Conservation (phyloP, 805 yeast species). For the Alloascoidea hylecoeti region DNA sequence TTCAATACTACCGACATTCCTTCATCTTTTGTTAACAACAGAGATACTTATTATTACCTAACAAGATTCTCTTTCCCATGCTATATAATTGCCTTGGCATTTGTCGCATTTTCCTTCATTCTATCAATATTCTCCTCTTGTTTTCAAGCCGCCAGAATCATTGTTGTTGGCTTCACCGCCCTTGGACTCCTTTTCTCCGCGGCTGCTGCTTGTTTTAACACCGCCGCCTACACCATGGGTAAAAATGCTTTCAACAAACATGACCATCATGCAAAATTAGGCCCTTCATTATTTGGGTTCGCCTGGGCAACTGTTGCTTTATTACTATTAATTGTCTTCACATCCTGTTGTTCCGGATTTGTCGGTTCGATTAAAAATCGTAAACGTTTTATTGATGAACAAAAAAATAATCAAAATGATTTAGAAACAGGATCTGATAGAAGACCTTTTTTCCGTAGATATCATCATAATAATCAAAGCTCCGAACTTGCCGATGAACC, state of each 20-base stretch:
- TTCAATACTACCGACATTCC: conserved; percentile 48
- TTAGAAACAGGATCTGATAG: background rate
- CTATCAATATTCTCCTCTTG: background rate
- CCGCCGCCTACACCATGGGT: background rate
- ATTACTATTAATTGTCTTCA: background rate
- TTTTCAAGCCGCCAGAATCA: background rate
- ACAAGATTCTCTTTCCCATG: conserved; percentile 60
- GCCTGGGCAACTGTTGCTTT: background rate
- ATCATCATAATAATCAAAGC: background rate
- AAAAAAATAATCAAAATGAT: background rate
- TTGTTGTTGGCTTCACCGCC: background rate
- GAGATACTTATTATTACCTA: conserved; percentile 45
- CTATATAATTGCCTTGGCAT: conserved; percentile 40
- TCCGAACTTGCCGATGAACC: background rate
- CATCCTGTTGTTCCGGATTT: background rate
- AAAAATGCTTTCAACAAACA: background rate
- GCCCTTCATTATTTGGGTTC: background rate
- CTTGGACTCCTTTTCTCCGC: background rate
- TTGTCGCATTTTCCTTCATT: conserved; percentile 32
- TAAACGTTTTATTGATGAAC: background rate
- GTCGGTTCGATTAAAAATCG: background rate
- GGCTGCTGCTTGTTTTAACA: background rate
- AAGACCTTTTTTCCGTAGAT: background rate
- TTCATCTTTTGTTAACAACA: conserved; percentile 27
- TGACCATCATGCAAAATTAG: background rate